Evolutionary conservation across 1,139 yeast species (phyloP).

Genomic region (Pichia sp.): DNA sequence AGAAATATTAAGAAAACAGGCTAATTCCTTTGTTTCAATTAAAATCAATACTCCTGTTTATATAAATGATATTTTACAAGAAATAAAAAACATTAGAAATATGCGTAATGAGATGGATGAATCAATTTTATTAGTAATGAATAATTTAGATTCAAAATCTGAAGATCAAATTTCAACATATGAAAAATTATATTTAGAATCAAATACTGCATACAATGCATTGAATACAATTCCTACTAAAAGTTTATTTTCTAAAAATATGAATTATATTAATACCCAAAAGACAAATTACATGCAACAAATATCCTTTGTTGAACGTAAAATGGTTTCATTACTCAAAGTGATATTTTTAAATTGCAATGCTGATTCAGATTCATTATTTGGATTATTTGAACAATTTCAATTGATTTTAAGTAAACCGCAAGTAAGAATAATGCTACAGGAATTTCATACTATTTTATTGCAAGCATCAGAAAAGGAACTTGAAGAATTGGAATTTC

Average conservation of each 20-base stretch:
- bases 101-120: conserved; percentile 42
- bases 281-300: conserved; percentile 38
- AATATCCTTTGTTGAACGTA: conserved; percentile 40
- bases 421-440: conserved; percentile 46
- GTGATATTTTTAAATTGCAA: conserved; percentile 34
- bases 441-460: conserved; percentile 48
- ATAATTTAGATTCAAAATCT: conserved; percentile 26
- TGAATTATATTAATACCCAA: conserved; percentile 13
- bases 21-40: conserved; percentile 65
- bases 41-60: conserved; percentile 43
- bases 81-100: conserved; percentile 41
- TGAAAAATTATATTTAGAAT: conserved; percentile 23
- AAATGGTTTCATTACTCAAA: conserved; percentile 37
- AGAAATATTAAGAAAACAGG: conserved; percentile 67
- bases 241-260: neutral
- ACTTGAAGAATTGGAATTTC: conserved; percentile 36
- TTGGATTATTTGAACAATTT: conserved; percentile 43
- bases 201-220: conserved; percentile 37
- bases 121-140: conserved; percentile 26
- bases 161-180: conserved; percentile 15
- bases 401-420: conserved; percentile 44
- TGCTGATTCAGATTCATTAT: conserved; percentile 41
- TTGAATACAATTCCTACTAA: conserved; percentile 26
- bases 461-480: conserved; percentile 43
- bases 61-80: conserved; percentile 42